Percentiles rank a stretch among this genome's conserved stretches.
These are phyloP conservation scores for Gyromitra esculenta DNA, from an alignment of 2,329 filamentous ascomycete species.

Conservation along the genomic window DNA sequence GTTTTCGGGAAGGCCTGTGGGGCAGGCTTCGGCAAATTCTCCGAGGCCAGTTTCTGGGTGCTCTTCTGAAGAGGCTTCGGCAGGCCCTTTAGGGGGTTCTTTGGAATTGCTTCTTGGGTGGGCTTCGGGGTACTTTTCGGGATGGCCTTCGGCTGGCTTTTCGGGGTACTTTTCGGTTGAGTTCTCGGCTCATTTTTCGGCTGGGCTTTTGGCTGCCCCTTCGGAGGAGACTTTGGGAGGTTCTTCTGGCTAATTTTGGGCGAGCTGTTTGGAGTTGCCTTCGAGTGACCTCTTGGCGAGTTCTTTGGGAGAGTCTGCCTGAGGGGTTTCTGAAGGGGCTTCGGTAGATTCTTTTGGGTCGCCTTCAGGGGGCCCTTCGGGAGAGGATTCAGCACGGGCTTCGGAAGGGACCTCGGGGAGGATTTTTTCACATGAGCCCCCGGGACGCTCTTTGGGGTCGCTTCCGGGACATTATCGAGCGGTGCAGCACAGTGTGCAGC, in stretches of 20 bases:
- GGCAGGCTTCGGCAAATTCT: background rate
- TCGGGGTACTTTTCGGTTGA: background rate
- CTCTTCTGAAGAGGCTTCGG: background rate
- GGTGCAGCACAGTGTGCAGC: background rate
- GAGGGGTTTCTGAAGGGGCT: background rate
- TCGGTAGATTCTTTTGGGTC: background rate
- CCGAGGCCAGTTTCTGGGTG: background rate
- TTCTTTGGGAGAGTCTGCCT: too few relatives aligned
- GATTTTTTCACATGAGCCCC: background rate
- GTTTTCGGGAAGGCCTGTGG: background rate
- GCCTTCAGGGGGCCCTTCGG: background rate
- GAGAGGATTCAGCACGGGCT: background rate
- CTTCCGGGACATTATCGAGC: background rate
- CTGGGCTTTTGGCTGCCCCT: background rate
- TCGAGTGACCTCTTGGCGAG: too few relatives aligned
- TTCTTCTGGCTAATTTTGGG: background rate
- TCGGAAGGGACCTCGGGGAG: background rate
- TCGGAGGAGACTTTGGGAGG: background rate
- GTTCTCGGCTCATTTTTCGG: background rate
- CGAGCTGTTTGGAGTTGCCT: too few relatives aligned
- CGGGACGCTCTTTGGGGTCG: background rate
- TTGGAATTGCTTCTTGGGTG: background rate
- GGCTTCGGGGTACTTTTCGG: background rate
- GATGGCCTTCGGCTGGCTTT: background rate
- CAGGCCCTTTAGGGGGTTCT: background rate